A percentile compares a stretch with the other conserved stretches of the same genome.
These are phyloP conservation scores for Haplosporangium sp. DNA, from an alignment of 371 early-diverging fungal genomes.

Conservation along the genomic window DNA sequence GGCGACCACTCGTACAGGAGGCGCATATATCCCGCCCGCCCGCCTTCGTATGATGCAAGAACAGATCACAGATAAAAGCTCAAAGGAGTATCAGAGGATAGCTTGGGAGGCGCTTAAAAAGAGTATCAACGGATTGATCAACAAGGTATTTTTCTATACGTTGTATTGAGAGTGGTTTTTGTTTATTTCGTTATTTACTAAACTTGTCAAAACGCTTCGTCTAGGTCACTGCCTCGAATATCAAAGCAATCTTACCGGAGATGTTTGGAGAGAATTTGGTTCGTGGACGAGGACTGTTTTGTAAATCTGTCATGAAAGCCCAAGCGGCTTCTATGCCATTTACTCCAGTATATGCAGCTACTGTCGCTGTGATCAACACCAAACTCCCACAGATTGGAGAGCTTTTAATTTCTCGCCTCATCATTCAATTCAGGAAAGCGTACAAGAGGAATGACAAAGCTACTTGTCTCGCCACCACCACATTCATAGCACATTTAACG, in stretches of 20 bases:
- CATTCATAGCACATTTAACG: slow-evolving; percentile 93
- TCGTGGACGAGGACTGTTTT: slow-evolving; percentile 93
- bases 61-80: slow-evolving; percentile 78
- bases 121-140: slow-evolving; percentile 94
- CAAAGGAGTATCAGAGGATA: slow-evolving; percentile 87
- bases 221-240: slow-evolving; percentile 87
- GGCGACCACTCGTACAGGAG: slow-evolving; percentile 68
- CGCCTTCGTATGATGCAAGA: slow-evolving; percentile 88
- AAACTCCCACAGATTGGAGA: slow-evolving; percentile 94
- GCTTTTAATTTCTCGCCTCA: slow-evolving; percentile 85
- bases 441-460: slow-evolving; percentile 94
- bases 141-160: slow-evolving; percentile 72
- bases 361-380: slow-evolving; percentile 92
- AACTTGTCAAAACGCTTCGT: background rate
- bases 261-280: slow-evolving; percentile 92
- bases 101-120: slow-evolving; percentile 97
- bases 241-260: slow-evolving; percentile 92
- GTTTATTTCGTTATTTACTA: background rate
- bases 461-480: slow-evolving; percentile 84
- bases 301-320: slow-evolving; percentile 92
- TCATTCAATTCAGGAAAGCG: slow-evolving; percentile 91
- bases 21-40: slow-evolving; percentile 95
- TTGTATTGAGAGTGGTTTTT: background rate
- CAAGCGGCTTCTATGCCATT: slow-evolving; percentile 91
- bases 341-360: slow-evolving; percentile 93